Conservation (phyloP, 1,139 yeast species). For the Diutina pseudorugosa region DNA sequence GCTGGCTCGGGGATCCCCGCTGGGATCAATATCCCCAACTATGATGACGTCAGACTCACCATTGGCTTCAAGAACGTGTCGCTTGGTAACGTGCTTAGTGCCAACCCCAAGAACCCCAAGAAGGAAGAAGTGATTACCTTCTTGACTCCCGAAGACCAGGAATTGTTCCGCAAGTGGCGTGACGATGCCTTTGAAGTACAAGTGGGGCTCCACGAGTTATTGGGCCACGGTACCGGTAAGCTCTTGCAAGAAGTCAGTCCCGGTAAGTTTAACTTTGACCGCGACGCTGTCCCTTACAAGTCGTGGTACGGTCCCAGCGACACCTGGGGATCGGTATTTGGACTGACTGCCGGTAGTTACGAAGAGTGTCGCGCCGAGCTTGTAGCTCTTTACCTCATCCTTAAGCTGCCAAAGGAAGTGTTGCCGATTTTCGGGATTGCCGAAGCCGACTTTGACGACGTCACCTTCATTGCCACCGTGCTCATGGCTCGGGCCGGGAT, state of each 20-base stretch:
- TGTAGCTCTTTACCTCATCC: slow-evolving; percentile 71
- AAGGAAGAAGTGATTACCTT: slow-evolving; percentile 63
- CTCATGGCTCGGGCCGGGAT: slow-evolving; percentile 86
- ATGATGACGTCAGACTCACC: slow-evolving; percentile 75
- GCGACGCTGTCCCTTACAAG: slow-evolving; percentile 42
- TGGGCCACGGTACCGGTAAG: slow-evolving; percentile 92
- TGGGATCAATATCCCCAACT: slow-evolving; percentile 86
- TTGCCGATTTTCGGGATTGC: slow-evolving; percentile 63
- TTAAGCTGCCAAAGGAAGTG: slow-evolving; percentile 45
- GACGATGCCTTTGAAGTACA: slow-evolving; percentile 84
- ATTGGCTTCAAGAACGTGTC: slow-evolving; percentile 85
- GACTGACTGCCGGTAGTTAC: slow-evolving; percentile 71
- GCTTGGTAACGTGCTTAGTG: slow-evolving; percentile 70
- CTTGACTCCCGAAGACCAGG: slow-evolving; percentile 38
- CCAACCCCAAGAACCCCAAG: slow-evolving; percentile 48
- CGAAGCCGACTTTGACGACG: slow-evolving; percentile 47
- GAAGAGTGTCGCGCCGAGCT: slow-evolving; percentile 92
- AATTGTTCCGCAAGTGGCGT: slow-evolving; percentile 55
- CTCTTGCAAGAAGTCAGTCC: slow-evolving; percentile 52
- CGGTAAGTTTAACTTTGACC: slow-evolving; percentile 63
- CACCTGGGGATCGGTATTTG: slow-evolving; percentile 84
- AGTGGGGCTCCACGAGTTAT: slow-evolving; percentile 82
- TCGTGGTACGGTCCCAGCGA: slow-evolving; percentile 70
- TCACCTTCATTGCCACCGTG: slow-evolving; percentile 54
- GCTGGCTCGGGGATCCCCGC: slow-evolving; percentile 89